phyloP scores from a whole-genome alignment of 2,329 filamentous ascomycete species.

The Aureobasidium pullulans region DNA sequence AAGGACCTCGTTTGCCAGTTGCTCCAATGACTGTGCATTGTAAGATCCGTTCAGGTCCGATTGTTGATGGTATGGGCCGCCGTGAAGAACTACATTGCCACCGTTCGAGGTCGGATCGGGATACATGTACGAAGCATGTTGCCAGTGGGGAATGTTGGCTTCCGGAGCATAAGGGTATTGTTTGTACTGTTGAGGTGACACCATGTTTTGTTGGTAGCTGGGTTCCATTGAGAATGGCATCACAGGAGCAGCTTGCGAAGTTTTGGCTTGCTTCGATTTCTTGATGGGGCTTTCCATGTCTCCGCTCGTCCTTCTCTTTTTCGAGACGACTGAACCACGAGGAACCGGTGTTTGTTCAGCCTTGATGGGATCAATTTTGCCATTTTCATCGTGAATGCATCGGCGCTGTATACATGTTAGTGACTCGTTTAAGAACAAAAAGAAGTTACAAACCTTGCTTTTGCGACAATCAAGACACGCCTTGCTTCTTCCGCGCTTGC shows the following conservation, averaged over 20 bases:
- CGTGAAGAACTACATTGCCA: conserved; percentile 13
- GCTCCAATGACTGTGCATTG: conserved; percentile 26
- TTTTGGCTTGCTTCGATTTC: conserved; percentile 16
- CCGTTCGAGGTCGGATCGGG: conserved; percentile 17
- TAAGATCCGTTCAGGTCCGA: conserved; percentile 19
- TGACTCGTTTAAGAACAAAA: conserved; percentile 21
- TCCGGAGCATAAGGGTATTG: conserved; percentile 1
- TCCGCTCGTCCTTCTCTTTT: conserved; percentile 43
- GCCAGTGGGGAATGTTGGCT: conserved; percentile 18
- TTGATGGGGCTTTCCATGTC: conserved; percentile 26
- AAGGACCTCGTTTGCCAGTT: conserved; percentile 30
- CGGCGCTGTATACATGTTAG: conserved; percentile 43
- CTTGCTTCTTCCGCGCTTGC: conserved; percentile 44
- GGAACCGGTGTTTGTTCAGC: conserved; percentile 55
- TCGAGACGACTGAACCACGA: conserved; percentile 48
- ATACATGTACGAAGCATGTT: conserved; percentile 21
- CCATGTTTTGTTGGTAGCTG: conserved; percentile 18
- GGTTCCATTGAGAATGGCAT: conserved; percentile 10
- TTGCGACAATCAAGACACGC: conserved; percentile 60
- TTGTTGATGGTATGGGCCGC: conserved; percentile 20
- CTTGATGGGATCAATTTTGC: conserved; percentile 57
- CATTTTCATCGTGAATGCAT: conserved; percentile 59
- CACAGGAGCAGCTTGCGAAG: neutral
- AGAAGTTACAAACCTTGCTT: conserved; percentile 49
- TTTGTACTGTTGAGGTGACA: conserved; percentile 15